Base-by-base conservation (phyloP, 148 eudicot species). In the Amaranthus cruentus region DNA sequence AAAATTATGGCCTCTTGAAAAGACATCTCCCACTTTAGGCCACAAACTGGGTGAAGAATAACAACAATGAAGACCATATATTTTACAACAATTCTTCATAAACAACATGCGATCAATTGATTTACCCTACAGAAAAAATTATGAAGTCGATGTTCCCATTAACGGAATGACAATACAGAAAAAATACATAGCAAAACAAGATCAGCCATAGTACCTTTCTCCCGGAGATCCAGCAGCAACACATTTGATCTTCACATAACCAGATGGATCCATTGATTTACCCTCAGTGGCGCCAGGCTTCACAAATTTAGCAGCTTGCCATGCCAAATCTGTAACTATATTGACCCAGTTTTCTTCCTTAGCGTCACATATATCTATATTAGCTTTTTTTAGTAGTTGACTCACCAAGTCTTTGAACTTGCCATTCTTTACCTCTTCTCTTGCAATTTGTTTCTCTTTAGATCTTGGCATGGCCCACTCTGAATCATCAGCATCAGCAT, bases 201-300 rank as follows among this genome's bases (percentile, higher is more conserved):
- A 47, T 42, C 50, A 70, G 62, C 58, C 52, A 51, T 28, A 64
- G 62, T 56, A 94, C 98, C 98, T 94, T 82, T 90, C 86, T 15
- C 61, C 70, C 14, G 72, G 87, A 62, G 85, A 85, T 76, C 98
- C 97, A 46, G 91, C 81, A 70, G 91, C 91, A 76, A 91, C 66
- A 79, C 98, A 94, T 80, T 94, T 94, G 71, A 94, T 78, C 88
- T 94, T 94, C 82, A 94, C 96, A 83, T 86, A 83, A 74, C 91
- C 88, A 81, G 88, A 84, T 46, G 96, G 97, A 85, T 94, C 98
- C 96, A 94, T 90, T 66, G 93, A 84, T 80, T 91, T 91, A 53
- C 89, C 90, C 71, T 83, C 87, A 15, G 64, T 70, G 66, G 81
- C 84, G 72, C 86, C 87, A 70, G 98, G 98, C 79, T 86, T 88